A percentile compares a stretch with the other conserved stretches of the same genome.
These are phyloP conservation scores for Ophiostoma novo-ulmi DNA, from an alignment of 2,329 filamentous ascomycete species.

Conservation along the genomic window DNA sequence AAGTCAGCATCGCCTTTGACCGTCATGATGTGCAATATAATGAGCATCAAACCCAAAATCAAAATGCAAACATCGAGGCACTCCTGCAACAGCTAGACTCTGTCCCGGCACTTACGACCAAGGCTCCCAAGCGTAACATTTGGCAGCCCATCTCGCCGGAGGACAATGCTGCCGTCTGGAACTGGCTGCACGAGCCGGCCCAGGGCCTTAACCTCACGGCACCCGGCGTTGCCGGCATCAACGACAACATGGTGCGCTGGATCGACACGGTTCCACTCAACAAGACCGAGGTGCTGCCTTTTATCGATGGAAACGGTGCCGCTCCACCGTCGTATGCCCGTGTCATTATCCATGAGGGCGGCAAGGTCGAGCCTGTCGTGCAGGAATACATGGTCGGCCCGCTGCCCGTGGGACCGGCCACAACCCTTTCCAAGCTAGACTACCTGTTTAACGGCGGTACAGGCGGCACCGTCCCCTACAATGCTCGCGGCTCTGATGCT, in stretches of 20 bases:
- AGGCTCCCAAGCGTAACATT: slow-evolving; percentile 39
- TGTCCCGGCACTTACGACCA: slow-evolving; percentile 14
- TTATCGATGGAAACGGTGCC: slow-evolving; percentile 37
- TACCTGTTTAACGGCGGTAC: slow-evolving; percentile 43
- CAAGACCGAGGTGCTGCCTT: slow-evolving; percentile 44
- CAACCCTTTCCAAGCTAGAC: slow-evolving; percentile 38
- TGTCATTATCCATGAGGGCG: slow-evolving; percentile 44
- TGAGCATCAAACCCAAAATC: neutral
- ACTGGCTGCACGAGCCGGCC: slow-evolving; percentile 39
- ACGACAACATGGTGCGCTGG: slow-evolving; percentile 44
- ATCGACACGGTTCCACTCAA: slow-evolving; percentile 46
- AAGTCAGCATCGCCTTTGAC: slow-evolving; percentile 1
- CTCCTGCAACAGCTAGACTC: slow-evolving; percentile 10
- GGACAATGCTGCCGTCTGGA: slow-evolving; percentile 42
- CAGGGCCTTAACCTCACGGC: slow-evolving; percentile 43
- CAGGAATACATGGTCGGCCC: slow-evolving; percentile 49
- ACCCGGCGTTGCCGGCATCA: slow-evolving; percentile 35
- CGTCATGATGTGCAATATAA: neutral
- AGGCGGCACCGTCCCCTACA: slow-evolving; percentile 36
- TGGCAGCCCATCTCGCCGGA: slow-evolving; percentile 40
- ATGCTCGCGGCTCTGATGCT: slow-evolving; percentile 35
- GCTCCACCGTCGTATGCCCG: slow-evolving; percentile 42
- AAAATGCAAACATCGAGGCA: neutral
- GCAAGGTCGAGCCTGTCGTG: slow-evolving; percentile 39
- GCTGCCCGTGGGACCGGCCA: slow-evolving; percentile 39